These are phyloP conservation scores for Alternaria conjuncta DNA, from an alignment of 2,329 filamentous ascomycete species.

Conservation along the genomic window DNA sequence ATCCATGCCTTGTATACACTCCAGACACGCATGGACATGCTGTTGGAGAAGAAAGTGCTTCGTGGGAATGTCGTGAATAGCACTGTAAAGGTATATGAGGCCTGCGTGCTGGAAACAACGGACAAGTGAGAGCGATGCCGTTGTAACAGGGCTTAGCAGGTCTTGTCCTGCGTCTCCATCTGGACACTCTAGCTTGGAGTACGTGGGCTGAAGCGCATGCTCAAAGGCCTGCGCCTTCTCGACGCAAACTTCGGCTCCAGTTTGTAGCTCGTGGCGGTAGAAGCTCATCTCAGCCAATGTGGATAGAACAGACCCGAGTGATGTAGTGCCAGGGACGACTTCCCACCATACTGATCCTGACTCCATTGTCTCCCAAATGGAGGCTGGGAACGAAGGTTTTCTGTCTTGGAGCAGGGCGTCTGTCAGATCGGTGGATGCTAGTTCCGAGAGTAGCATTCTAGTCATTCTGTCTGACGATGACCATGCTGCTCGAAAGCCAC, in stretches of 20 bases:
- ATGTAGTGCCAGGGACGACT: neutral
- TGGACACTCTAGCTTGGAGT: neutral
- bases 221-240: constrained; percentile 7
- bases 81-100: constrained; percentile 23
- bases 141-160: neutral
- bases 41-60: constrained; percentile 18
- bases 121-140: constrained; percentile 7
- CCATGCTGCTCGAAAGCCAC: constrained; percentile 55
- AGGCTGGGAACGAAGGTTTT: constrained; percentile 12
- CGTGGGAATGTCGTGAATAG: constrained; percentile 14
- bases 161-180: neutral
- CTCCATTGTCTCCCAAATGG: constrained; percentile 16
- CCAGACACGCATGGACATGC: constrained; percentile 20
- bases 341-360: constrained; percentile 19
- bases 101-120: constrained; percentile 21
- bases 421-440: constrained; percentile 23
- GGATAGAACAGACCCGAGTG: constrained; percentile 7
- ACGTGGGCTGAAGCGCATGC: constrained; percentile 6
- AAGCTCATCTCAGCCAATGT: constrained; percentile 12
- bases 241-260: neutral
- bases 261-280: constrained; percentile 4
- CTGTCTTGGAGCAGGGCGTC: constrained; percentile 18
- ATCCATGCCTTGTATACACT: constrained; percentile 18
- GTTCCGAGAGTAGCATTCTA: constrained; percentile 20
- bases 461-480: constrained; percentile 9